phyloP scores from a whole-genome alignment of 208 protist genomes.

The Crithidia mellificae region DNA sequence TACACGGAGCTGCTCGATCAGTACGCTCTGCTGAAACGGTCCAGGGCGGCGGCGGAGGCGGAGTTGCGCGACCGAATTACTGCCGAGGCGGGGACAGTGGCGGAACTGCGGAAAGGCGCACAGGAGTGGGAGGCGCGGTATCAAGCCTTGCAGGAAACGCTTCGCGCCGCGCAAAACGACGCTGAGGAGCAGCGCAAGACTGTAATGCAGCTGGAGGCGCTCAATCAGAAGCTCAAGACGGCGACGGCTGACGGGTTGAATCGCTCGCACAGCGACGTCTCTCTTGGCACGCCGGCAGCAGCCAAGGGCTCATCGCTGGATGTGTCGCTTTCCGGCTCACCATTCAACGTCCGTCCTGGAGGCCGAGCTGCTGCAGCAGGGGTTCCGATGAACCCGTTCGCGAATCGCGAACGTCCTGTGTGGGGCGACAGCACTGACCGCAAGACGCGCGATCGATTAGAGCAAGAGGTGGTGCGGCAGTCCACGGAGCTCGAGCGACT shows the following conservation, averaged over 20 bases:
- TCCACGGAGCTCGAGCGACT: conserved; percentile 75
- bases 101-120: conserved; percentile 13
- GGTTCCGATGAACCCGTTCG: conserved; percentile 25
- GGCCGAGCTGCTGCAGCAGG: conserved; percentile 5
- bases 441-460: conserved; percentile 44
- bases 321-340: neutral
- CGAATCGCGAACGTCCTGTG: conserved; percentile 12
- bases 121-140: conserved; percentile 27
- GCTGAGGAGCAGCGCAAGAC: conserved; percentile 27
- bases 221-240: conserved; percentile 22
- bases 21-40: conserved; percentile 41
- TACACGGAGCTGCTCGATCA: conserved; percentile 38
- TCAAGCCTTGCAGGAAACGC: conserved; percentile 20
- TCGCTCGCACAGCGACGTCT: conserved; percentile 11
- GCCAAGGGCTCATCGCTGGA: conserved; percentile 18
- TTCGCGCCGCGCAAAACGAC: conserved; percentile 23
- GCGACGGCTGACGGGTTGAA: neutral
- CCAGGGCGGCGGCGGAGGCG: conserved; percentile 21
- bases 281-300: neutral
- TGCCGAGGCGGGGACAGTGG: conserved; percentile 13
- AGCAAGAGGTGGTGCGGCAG: conserved; percentile 75
- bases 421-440: conserved; percentile 30
- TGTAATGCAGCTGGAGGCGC: conserved; percentile 27
- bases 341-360: neutral
- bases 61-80: conserved; percentile 29